Conservation (phyloP, 805 yeast species). For the Yamadazyma endophytica region DNA sequence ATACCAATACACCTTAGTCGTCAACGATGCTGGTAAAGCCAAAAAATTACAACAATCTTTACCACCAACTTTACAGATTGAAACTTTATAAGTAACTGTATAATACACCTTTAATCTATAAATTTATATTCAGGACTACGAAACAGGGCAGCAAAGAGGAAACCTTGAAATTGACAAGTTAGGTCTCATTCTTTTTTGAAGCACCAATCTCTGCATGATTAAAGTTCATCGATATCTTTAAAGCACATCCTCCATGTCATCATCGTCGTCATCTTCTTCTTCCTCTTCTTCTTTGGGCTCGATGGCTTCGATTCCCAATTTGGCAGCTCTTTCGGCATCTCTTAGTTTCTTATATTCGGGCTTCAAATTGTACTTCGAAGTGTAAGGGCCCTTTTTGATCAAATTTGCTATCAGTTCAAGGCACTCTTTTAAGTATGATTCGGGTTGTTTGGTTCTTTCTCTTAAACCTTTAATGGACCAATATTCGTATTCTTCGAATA, state of each 20-base stretch:
- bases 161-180: not conserved
- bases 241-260: slow-evolving; percentile 75
- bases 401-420: slow-evolving; percentile 84
- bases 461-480: slow-evolving; percentile 94
- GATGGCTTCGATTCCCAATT: slow-evolving; percentile 46
- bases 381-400: slow-evolving; percentile 94
- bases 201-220: not conserved
- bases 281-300: slow-evolving; percentile 48
- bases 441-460: slow-evolving; percentile 95
- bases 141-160: not conserved
- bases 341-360: slow-evolving; percentile 82
- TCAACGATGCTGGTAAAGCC: slow-evolving; percentile 94
- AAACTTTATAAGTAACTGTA: slow-evolving; percentile 34
- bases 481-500: slow-evolving; percentile 92
- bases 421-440: slow-evolving; percentile 84
- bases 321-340: slow-evolving; percentile 72
- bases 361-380: slow-evolving; percentile 82
- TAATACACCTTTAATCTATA: slow-evolving; percentile 2
- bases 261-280: slow-evolving; percentile 68
- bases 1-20: slow-evolving; percentile 91
- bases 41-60: slow-evolving; percentile 95
- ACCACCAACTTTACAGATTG: slow-evolving; percentile 87
- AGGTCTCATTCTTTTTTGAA: no score
- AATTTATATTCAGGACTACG: not conserved
- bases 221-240: slow-evolving; percentile 13